Evolutionary conservation across 2,329 filamentous ascomycete genomes (phyloP), one percentile per base, ranked within the genome.

Genomic region (Aspergillus latus): DNA sequence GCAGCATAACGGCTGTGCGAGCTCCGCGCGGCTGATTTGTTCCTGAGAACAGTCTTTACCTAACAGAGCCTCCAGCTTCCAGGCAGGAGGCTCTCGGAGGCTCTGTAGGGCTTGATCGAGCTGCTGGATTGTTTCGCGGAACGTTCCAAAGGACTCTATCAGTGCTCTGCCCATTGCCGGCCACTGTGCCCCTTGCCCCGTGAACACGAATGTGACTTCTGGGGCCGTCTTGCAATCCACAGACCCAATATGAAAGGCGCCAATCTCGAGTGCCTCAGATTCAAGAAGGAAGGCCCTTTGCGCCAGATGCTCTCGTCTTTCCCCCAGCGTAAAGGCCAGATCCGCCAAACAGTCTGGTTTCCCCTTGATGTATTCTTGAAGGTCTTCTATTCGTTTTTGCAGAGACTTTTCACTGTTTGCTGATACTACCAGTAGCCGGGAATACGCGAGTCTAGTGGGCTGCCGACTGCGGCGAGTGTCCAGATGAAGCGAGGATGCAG

Each of bases 151-250:
- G 45, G n/a, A 5, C 9, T 3, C 5, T 2, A 62, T 51, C 26
- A 66, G 26, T 1, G 36, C 30, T 3, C 29, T 13, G 2, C 60
- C 64, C 64, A 66, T 66, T n/a, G 51, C 49, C 2, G 58, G 37
- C 64, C 64, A 66, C 16, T 66, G 64, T 0, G 64, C 59, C 0
- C 64, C 64, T 30, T 66, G 64, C 1, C 64, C 64, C 1, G 63
- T 66, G 15, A 65, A 65, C 0, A 61, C 49, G 21, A 63, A 61
- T 7, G 44, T 50, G 2, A 61, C 36, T 1, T 37, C 36, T 5
- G 50, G 46, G 2, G 52, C 2, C 9, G 10, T 3, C 6, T 10
- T 16, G 8, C 34, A 32, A 3, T 26, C 7, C 0, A 4, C 21
- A 8, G 28, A 13, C 26, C 39, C 9, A 28, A 11, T 9, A 15